Conservation (phyloP, 2,329 filamentous ascomycete species). For the Myriosclerotinia curreyana region DNA sequence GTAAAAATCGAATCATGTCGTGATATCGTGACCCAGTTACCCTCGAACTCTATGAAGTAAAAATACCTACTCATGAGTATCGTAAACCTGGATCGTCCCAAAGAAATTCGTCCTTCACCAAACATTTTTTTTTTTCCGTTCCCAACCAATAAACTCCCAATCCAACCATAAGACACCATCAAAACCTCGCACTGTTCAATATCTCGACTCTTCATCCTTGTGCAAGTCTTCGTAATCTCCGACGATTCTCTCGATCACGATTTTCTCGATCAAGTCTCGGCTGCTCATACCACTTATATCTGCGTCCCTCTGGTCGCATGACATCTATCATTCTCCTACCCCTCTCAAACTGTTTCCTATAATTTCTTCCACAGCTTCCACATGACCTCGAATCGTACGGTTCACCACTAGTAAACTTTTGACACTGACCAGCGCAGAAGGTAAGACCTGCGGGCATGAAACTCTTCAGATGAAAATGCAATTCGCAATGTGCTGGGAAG, state of each 20-base stretch:
- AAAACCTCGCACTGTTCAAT: neutral
- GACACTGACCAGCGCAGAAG: slow-evolving; percentile 28
- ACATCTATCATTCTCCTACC: slow-evolving; percentile 29
- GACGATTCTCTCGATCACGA: neutral
- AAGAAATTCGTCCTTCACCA: neutral
- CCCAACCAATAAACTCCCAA: neutral
- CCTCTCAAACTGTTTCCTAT: slow-evolving; percentile 28
- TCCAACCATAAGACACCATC: neutral
- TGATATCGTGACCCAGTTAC: too few relatives aligned
- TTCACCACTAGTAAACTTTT: slow-evolving; percentile 24
- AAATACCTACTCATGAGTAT: neutral
- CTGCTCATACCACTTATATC: slow-evolving; percentile 8
- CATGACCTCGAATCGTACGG: slow-evolving; percentile 22
- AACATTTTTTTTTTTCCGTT: neutral
- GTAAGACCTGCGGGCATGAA: slow-evolving; percentile 27
- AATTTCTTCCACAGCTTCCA: slow-evolving; percentile 25
- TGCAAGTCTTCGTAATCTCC: neutral
- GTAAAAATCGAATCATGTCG: too few relatives aligned
- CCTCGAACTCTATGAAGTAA: too few relatives aligned
- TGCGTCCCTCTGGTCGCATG: neutral
- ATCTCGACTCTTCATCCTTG: neutral
- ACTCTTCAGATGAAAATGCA: slow-evolving; percentile 32
- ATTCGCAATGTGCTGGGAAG: slow-evolving; percentile 34
- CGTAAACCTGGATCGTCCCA: neutral
- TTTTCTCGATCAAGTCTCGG: slow-evolving; percentile 3